Evolutionary conservation across 139 green algal species (phyloP), one percentile per base, ranked within the genome.

Genomic region (Pycnococcus provasolii): DNA sequence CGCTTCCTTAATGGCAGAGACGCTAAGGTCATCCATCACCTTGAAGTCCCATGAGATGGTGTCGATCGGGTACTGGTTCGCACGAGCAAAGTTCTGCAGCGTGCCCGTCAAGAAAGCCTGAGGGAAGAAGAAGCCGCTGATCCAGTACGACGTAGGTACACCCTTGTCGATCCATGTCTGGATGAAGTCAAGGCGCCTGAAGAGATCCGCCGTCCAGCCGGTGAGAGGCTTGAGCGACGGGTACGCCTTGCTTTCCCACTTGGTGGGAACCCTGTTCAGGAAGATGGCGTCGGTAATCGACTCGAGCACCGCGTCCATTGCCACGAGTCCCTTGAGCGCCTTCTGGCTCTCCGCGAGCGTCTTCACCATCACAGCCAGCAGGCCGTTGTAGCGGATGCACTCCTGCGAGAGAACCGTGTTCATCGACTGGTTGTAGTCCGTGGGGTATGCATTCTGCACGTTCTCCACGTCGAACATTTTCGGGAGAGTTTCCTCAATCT

Each of bases 71-170:
- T 80, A 83, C 1, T 61, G 63, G 68, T 89, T 64, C 72, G 88
- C 87, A 52, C 87, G 79, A 2, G 87, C 87, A 64, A 79, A 92
- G 80, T 92, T 94, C 68, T 94, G 87, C 40, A 94, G 76, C 53
- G 81, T 90, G 57, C 86, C 87, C 8, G 87, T 94, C 7, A 94
- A 66, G 76, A 94, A 94, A 6, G 86, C 87, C 74, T 90, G 79
- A 7, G 86, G 86, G 75, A 92, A 94, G 84, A 91, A 91, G 77
- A 94, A 94, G 13, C 87, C 87, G 42, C 65, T 81, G 73, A 94
- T 87, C 87, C 87, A 94, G 73, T 87, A 92, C 26, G 86, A 73
- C 2, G 73, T 11, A 2, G 70, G 70, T 3, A 85, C 81, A 2
- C 87, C 87, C 1, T 75, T 52, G 2, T 72, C 45, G 37, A 87